Evolutionary conservation across 2,329 filamentous ascomycete genomes (phyloP).

Genomic region (Xylaria arbuscula): DNA sequence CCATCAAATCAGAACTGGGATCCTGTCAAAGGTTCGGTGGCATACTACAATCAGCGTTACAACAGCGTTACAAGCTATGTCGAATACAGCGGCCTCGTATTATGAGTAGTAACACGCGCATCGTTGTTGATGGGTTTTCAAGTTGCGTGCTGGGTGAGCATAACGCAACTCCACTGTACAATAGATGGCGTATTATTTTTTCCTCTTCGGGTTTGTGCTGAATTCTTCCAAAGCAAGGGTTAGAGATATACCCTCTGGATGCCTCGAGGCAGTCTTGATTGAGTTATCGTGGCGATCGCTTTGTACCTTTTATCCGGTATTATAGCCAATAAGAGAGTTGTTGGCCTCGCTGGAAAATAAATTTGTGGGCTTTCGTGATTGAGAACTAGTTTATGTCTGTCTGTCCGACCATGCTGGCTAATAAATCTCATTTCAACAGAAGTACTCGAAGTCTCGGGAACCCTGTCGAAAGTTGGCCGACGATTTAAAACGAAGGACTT

Average conservation of each 20-base stretch:
- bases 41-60: slow-evolving; percentile 8
- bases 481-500: neutral
- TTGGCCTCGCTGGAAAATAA: slow-evolving; percentile 17
- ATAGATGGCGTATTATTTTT: slow-evolving; percentile 35
- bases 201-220: slow-evolving; percentile 29
- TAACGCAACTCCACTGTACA: slow-evolving; percentile 39
- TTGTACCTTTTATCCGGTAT: slow-evolving; percentile 26
- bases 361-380: neutral
- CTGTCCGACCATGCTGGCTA: neutral
- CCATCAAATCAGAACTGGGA: slow-evolving; percentile 6
- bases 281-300: slow-evolving; percentile 12
- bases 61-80: slow-evolving; percentile 1
- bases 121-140: slow-evolving; percentile 32
- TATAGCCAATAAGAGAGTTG: slow-evolving; percentile 35
- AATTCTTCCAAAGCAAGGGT: neutral
- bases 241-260: slow-evolving; percentile 17
- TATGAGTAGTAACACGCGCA: slow-evolving; percentile 32
- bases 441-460: neutral
- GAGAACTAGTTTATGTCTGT: neutral
- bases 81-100: slow-evolving; percentile 13
- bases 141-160: slow-evolving; percentile 40
- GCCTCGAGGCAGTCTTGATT: slow-evolving; percentile 18
- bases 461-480: neutral
- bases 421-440: neutral
- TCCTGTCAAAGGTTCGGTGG: slow-evolving; percentile 26